Evolutionary conservation across 2,329 filamentous ascomycete species (phyloP), one percentile per base, ranked within the genome.

Genomic region (Trematosphaeria pertusa): DNA sequence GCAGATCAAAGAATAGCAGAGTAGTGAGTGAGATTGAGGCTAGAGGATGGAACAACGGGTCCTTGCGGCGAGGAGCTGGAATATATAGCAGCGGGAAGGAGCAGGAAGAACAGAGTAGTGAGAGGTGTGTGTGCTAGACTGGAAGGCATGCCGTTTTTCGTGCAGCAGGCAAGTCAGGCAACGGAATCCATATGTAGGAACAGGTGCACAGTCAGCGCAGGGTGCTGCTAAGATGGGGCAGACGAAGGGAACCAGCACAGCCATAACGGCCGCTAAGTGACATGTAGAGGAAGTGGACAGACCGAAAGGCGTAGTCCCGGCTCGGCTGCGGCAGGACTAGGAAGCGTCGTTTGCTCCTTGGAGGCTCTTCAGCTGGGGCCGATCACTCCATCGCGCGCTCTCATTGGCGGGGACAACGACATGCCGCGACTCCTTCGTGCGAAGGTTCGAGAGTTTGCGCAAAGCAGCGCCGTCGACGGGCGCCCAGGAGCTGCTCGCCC

Each of bases 101-200:
- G 49, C 31, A 35, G 41, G 33, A 58, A 38, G 35, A 43, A 50
- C 43, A 54, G 49, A 55, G 43, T 49, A 55, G 48, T 56, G 44
- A 46, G 48, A 38, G 43, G 41, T 49, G 58, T 64, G 58, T 58
- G 61, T 59, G 57, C 58, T 46, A 61, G 50, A 59, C 46, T 12
- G 50, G 51, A 52, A 57, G 59, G 56, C 60, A 62, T 58, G 42
- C 51, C 49, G 48, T 63, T 50, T 50, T 62, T 57, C 54, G 52
- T 56, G 44, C 52, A 65, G 65, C 65, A 69, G 57, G 58, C 60
- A 55, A 55, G 48, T 62, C 58, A 70, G 65, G 67, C 65, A 70
- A 61, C 65, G 62, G 59, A 56, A 56, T 42, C 60, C 54, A 58
- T 59, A 52, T 63, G 61, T 62, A 63, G 59, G 61, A 61, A 62